Evolutionary conservation across 1,284 basidiomycete genomes (phyloP), one percentile per base, ranked within the genome.

Genomic region (Omphalotus olearius): DNA sequence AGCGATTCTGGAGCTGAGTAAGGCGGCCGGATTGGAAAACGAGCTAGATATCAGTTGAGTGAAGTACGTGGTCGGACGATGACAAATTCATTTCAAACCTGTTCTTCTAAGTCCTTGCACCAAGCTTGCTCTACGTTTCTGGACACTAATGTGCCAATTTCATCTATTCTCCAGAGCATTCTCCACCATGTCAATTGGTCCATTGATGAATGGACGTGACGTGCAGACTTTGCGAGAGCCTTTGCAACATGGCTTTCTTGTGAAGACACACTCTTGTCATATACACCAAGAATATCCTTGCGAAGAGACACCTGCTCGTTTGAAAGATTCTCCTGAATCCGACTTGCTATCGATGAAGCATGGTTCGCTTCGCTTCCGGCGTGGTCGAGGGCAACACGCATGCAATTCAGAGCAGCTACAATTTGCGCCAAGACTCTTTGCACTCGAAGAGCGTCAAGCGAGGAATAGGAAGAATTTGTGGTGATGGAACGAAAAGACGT

Each of bases 11-110:
- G 2, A 80, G 62, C 25, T 69, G 66, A n/a, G 78, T 66, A n/a
- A 91, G 69, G 46, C 78, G 73, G 13, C 88, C 91, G 1, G 85
- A 77, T 57, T 90, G 82, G 56, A 83, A 79, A 16, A 86, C 74
- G 33, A 92, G 73, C 88, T 91, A 56, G 16, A 43, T 45, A 44
- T 7, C 30, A 17, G 17, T 20, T 18, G 7, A 33, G 36, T 51
- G 38, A 50, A n/a, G 16, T 11, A 16, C 39, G 39, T 5, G 44
- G 33, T 41, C 53, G 17, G 51, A 45, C 28, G 35, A 23, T 50
- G 6, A 9, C n/a, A 11, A 62, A 75, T 40, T 55, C 13, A 13
- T 9, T 4, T 10, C 13, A 13, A 33, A 88, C 88, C 67, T 82
- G 75, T 56, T 75, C 71, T 62, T 91, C 85, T 10, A 93, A 71